Conservation (phyloP, 2,329 filamentous ascomycete genomes). For the Gremmenia infestans region DNA sequence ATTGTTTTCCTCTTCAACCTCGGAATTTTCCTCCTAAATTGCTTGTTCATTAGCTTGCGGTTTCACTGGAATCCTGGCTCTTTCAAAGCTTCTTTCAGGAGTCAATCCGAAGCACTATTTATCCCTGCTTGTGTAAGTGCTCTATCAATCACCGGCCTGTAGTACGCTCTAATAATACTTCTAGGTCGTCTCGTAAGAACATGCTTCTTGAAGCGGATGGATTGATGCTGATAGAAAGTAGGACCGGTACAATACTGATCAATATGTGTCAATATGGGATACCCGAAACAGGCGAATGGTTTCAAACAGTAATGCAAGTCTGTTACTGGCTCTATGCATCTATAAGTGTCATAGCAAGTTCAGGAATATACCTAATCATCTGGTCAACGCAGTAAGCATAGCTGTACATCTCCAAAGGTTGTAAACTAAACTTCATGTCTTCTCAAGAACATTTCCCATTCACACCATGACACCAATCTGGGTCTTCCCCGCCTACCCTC, state of each 20-base stretch:
- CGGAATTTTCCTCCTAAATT: constrained; percentile 57
- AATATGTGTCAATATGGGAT: constrained; percentile 75
- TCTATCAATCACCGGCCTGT: neutral
- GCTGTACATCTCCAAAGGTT: neutral
- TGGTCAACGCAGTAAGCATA: constrained; percentile 53
- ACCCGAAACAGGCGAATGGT: constrained; percentile 56
- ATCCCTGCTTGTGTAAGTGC: constrained; percentile 58
- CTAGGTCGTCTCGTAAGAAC: constrained; percentile 45
- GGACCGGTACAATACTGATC: constrained; percentile 70
- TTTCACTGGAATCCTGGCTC: constrained; percentile 67
- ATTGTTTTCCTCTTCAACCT: constrained; percentile 61
- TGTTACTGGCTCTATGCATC: constrained; percentile 72
- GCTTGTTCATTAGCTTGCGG: constrained; percentile 58
- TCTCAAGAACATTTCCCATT: constrained; percentile 52
- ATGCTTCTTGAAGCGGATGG: constrained; percentile 44
- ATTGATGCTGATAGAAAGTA: constrained; percentile 42
- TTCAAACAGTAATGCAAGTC: constrained; percentile 53
- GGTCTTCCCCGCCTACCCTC: constrained; percentile 82
- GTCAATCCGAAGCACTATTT: constrained; percentile 75
- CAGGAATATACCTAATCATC: constrained; percentile 69
- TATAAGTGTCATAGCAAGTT: constrained; percentile 61
- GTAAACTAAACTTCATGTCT: neutral
- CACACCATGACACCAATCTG: constrained; percentile 83
- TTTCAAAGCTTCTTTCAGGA: constrained; percentile 65
- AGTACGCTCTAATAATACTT: constrained; percentile 6